Evolutionary conservation across 169 alveolate species (phyloP).

Genomic region (Plasmodium vivax): DNA sequence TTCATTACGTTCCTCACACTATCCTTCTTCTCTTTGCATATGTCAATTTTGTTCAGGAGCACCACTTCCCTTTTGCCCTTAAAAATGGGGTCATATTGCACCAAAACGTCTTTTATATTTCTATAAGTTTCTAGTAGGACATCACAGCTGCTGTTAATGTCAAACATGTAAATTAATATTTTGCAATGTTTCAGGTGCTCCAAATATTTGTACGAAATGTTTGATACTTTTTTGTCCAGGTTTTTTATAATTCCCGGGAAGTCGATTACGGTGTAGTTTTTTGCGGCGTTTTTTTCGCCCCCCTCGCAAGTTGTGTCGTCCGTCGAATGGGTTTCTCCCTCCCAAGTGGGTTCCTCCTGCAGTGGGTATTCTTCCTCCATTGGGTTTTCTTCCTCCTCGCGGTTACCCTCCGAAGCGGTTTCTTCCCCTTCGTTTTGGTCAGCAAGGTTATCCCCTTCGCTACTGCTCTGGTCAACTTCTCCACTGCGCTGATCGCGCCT

Average conservation of each 20-base stretch:
- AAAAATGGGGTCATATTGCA: conserved; percentile 36
- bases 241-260: conserved; percentile 71
- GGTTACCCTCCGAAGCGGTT: neutral
- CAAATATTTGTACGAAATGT: conserved; percentile 55
- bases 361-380: neutral
- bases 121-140: conserved; percentile 30
- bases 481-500: neutral
- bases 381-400: neutral
- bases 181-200: conserved; percentile 68
- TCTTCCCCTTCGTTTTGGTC: neutral
- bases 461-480: neutral
- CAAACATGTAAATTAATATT: conserved; percentile 68
- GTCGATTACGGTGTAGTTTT: conserved; percentile 58
- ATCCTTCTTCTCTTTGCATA: conserved; percentile 25
- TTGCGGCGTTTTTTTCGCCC: neutral
- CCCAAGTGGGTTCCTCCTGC: neutral
- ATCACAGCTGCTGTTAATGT: conserved; percentile 25
- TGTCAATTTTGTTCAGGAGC: conserved; percentile 78
- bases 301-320: neutral
- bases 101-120: conserved; percentile 58
- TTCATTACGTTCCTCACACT: neutral
- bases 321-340: neutral
- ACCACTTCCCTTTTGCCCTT: conserved; percentile 39
- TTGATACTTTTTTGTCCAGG: conserved; percentile 26
- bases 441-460: neutral